phyloP scores from a whole-genome alignment of 2,329 filamentous ascomycete species.

The Xylaria sp. region DNA sequence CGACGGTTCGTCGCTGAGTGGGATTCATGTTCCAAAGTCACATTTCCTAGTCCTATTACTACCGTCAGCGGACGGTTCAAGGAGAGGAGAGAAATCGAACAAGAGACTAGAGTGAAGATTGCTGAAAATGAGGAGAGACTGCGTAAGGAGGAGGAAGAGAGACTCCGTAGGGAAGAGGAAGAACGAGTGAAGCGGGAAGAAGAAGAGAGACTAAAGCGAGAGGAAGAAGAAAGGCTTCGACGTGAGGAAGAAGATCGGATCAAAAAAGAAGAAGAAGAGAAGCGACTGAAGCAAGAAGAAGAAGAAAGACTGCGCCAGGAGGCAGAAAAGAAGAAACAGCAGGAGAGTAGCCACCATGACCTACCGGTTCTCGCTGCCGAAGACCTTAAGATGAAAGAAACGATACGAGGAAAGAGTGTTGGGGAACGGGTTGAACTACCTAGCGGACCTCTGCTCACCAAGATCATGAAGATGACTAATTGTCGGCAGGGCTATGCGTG shows the following conservation, averaged over 20 bases:
- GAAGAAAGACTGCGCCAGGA: not conserved
- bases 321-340: not conserved
- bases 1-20: constrained; percentile 28
- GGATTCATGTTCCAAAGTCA: constrained; percentile 21
- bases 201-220: not conserved
- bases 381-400: not conserved
- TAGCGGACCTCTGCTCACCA: not conserved
- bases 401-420: not conserved
- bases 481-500: not conserved
- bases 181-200: not conserved
- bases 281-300: not conserved
- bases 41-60: constrained; percentile 1
- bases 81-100: not conserved
- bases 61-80: not conserved
- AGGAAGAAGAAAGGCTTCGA: not conserved
- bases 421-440: not conserved
- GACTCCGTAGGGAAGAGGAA: not conserved
- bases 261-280: not conserved
- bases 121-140: not conserved
- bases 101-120: constrained; percentile 5
- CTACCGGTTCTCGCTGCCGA: not conserved
- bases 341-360: not conserved
- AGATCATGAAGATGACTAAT: not conserved
- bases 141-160: not conserved
- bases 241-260: not conserved